phyloP scores from a whole-genome alignment of 2,329 filamentous ascomycete species.

The Epicoccum sorghinum region DNA sequence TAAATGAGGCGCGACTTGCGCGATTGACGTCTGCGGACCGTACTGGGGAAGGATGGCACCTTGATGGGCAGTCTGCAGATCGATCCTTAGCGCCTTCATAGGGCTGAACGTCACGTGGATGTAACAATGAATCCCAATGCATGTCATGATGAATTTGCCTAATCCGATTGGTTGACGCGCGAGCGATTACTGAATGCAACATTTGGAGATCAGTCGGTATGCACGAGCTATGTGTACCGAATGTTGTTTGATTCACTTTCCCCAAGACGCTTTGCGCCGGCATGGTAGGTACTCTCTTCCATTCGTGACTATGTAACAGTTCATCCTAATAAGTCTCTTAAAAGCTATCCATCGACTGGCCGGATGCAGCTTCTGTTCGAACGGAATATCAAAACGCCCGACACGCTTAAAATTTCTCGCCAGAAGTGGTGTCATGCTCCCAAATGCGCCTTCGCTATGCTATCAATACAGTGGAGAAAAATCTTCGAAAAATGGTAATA shows the following conservation, averaged over 20 bases:
- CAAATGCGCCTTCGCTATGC: slow-evolving; percentile 34
- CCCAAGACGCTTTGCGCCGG: not conserved
- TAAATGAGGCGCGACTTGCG: not conserved
- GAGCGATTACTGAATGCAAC: no score
- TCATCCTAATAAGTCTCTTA: not conserved
- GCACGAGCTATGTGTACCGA: no score
- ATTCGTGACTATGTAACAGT: not conserved
- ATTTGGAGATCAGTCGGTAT: no score
- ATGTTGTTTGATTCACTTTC: no score
- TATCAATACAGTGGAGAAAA: slow-evolving; percentile 6
- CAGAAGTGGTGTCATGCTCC: slow-evolving; percentile 15
- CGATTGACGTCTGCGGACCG: not conserved
- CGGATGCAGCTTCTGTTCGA: not conserved
- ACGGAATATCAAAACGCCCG: slow-evolving; percentile 1
- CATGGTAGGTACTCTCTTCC: not conserved
- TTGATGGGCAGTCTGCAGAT: slow-evolving; percentile 26
- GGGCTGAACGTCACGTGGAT: slow-evolving; percentile 15
- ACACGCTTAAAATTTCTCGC: slow-evolving; percentile 4
- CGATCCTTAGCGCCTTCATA: slow-evolving; percentile 5
- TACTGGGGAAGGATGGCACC: slow-evolving; percentile 15
- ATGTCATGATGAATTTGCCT: not conserved
- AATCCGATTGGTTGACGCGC: slow-evolving; percentile 2
- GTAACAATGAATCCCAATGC: not conserved
- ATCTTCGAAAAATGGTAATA: not conserved
- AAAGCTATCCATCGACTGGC: not conserved